Conservation (phyloP, 352 stramenopile genomes). For the Elongisporangium undulatum region DNA sequence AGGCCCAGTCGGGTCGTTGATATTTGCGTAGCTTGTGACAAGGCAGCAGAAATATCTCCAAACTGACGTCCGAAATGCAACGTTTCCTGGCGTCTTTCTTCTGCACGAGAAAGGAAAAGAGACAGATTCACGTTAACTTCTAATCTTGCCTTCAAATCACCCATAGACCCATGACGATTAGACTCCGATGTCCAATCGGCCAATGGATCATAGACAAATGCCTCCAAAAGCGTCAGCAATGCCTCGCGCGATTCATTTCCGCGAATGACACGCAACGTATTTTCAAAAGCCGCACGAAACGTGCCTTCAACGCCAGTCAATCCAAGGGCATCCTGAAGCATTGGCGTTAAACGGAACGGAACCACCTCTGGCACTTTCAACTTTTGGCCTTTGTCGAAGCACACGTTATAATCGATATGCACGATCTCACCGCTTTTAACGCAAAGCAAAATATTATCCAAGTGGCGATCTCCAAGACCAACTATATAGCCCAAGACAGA, state of each 20-base stretch:
- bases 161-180: conserved; percentile 22
- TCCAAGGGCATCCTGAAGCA: conserved; percentile 72
- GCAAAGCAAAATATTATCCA: conserved; percentile 91
- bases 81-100: conserved; percentile 69
- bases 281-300: conserved; percentile 71
- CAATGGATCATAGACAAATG: conserved; percentile 85
- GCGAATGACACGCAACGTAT: conserved; percentile 65
- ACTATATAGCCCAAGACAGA: conserved; percentile 87
- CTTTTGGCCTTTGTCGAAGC: conserved; percentile 85
- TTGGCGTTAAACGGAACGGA: conserved; percentile 87
- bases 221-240: conserved; percentile 70
- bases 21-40: conserved; percentile 14
- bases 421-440: conserved; percentile 74
- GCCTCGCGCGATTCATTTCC: conserved; percentile 58
- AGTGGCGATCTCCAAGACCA: conserved; percentile 87
- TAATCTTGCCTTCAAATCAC: conserved; percentile 61
- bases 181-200: conserved; percentile 66
- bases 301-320: conserved; percentile 68
- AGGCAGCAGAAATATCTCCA: conserved; percentile 12
- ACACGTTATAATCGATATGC: conserved; percentile 93
- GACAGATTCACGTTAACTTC: conserved; percentile 85
- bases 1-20: conserved; percentile 11
- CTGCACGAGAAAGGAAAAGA: conserved; percentile 74
- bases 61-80: conserved; percentile 40
- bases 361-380: conserved; percentile 90